Evolutionary conservation across 768 basidiomycete species (phyloP).

Genomic region (Leccinum rimulosum): DNA sequence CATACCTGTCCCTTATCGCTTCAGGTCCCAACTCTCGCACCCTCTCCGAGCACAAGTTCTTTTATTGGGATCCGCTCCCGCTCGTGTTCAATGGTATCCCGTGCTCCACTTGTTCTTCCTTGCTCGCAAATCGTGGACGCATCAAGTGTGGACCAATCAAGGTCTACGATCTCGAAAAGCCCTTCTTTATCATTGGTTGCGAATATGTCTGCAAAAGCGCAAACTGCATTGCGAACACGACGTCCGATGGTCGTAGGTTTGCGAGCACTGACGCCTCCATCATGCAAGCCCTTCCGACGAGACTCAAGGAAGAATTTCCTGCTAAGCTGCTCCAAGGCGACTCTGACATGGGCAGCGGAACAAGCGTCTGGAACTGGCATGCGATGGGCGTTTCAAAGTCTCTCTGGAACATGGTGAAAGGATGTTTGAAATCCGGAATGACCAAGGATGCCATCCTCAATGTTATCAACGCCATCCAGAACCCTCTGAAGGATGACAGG

Average conservation of each 20-base stretch:
- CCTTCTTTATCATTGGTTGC: conserved; percentile 84
- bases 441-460: conserved; percentile 59
- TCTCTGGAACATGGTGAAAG: conserved; percentile 73
- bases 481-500: conserved; percentile 35
- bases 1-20: conserved; percentile 74
- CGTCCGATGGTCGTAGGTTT: conserved; percentile 59
- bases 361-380: conserved; percentile 75
- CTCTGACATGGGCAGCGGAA: conserved; percentile 54
- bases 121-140: conserved; percentile 65
- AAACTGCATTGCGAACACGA: conserved; percentile 42
- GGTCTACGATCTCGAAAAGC: conserved; percentile 74
- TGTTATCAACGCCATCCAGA: conserved; percentile 57
- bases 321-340: conserved; percentile 58
- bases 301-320: conserved; percentile 73
- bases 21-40: conserved; percentile 65
- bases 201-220: conserved; percentile 66
- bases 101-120: conserved; percentile 62
- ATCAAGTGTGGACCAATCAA: conserved; percentile 75
- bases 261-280: conserved; percentile 73
- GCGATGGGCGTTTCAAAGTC: conserved; percentile 67
- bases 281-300: conserved; percentile 63
- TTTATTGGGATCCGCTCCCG: conserved; percentile 87
- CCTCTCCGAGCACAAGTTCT: conserved; percentile 70
- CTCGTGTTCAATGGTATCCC: conserved; percentile 80
- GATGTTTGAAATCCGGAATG: conserved; percentile 55